These are phyloP conservation scores for Leishmania lainsoni DNA, from an alignment of 208 protist genomes.

Conservation along the genomic window DNA sequence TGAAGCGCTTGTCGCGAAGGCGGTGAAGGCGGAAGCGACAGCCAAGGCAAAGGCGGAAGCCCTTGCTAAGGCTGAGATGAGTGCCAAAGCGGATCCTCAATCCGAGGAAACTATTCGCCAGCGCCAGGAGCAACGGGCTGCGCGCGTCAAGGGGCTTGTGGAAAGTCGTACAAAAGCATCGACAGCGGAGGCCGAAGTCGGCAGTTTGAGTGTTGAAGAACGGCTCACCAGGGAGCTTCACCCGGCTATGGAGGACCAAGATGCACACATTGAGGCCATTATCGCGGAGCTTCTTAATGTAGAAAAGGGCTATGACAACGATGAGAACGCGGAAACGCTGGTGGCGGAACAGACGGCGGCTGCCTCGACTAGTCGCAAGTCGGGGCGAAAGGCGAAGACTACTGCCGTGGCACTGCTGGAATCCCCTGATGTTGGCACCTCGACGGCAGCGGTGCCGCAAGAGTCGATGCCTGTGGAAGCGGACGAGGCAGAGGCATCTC, in stretches of 20 bases:
- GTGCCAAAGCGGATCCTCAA: background rate
- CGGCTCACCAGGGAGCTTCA: background rate
- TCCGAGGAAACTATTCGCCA: background rate
- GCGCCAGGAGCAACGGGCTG: conserved; percentile 8
- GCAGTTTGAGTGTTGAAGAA: background rate
- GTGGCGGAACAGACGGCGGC: background rate
- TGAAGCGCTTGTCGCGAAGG: conserved; percentile 7
- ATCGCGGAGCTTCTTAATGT: conserved; percentile 5
- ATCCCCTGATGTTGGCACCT: background rate
- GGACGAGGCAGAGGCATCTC: background rate
- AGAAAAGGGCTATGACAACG: background rate
- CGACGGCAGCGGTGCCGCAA: background rate
- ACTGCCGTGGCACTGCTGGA: background rate
- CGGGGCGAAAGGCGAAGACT: background rate
- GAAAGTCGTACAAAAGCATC: background rate
- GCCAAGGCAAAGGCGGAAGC: background rate
- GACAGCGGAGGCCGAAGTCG: background rate
- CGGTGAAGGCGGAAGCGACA: conserved; percentile 1
- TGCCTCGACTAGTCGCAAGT: background rate
- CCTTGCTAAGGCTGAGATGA: background rate
- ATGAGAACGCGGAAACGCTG: background rate
- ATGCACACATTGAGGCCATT: background rate
- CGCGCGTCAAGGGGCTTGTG: conserved; percentile 11
- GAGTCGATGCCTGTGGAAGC: background rate
- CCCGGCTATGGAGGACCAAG: background rate